These are phyloP conservation scores for Ceratobasidium sp. DNA, from an alignment of 1,284 basidiomycete genomes.

Conservation along the genomic window DNA sequence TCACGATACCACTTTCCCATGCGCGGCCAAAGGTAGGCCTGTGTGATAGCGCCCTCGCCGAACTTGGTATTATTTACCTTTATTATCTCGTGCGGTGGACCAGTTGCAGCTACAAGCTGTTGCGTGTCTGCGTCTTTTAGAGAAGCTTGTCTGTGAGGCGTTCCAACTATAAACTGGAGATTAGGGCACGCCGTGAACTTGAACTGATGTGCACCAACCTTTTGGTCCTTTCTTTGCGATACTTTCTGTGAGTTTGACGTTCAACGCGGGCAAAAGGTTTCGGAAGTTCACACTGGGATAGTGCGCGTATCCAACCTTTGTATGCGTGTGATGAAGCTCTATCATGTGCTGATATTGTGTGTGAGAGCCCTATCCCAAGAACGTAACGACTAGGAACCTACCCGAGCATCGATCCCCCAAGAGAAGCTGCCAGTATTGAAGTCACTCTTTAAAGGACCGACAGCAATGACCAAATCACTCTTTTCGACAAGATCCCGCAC, in stretches of 20 bases:
- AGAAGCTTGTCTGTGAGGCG: constrained; percentile 38
- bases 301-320: constrained; percentile 57
- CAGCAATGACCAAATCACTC: constrained; percentile 83
- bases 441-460: constrained; percentile 84
- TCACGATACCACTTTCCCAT: constrained; percentile 78
- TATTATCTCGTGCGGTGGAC: constrained; percentile 40
- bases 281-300: constrained; percentile 56
- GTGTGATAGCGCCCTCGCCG: constrained; percentile 60
- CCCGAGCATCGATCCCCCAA: constrained; percentile 51
- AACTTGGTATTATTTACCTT: constrained; percentile 46
- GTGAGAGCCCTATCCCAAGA: background rate
- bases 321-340: constrained; percentile 85
- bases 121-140: constrained; percentile 44
- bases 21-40: constrained; percentile 87
- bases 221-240: constrained; percentile 42
- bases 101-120: constrained; percentile 6
- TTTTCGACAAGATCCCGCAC: constrained; percentile 81
- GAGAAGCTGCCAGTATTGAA: constrained; percentile 92
- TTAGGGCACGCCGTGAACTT: constrained; percentile 2
- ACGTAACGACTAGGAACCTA: background rate
- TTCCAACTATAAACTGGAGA: constrained; percentile 45
- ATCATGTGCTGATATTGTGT: constrained; percentile 48
- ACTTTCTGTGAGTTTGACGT: constrained; percentile 48
- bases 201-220: constrained; percentile 43
- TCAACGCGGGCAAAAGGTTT: constrained; percentile 53